Evolutionary conservation across 306 rosid genomes (phyloP), one percentile per base, ranked within the genome.

Genomic region (Ammopiptanthus mongolicus): DNA sequence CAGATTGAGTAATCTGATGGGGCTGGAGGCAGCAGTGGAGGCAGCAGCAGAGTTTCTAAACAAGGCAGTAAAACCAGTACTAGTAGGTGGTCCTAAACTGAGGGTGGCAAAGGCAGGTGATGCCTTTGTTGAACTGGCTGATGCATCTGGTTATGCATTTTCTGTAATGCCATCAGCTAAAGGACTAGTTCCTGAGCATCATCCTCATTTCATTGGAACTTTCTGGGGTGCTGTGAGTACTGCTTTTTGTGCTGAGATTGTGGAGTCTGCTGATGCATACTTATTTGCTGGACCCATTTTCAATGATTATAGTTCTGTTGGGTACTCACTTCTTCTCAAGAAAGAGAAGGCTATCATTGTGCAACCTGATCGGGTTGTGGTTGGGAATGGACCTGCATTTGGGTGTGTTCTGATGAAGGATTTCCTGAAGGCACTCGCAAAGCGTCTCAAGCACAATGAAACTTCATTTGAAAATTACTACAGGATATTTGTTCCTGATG

Each of bases 161-260:
- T 62, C 88, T 5, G 87, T 84, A n/a, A 86, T 86, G 93, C 93
- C 93, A 77, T 84, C 88, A 3, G 93, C 90, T 2, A 88, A 88
- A 66, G 93, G 93, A 23, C 70, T 74, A 8, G 83, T 86, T 11
- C 88, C 88, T 5, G 93, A 88, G 68, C 7, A 84, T 63, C 93
- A 88, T 19, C 80, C 84, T 0, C 88, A 80, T 48, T 88, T 88
- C 87, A 82, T 88, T 11, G 93, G 93, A 55, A 88, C 93, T 21
- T 88, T 71, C 67, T 88, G 93, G 93, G 93, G 93, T 36, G 93
- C 93, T 1, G 81, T 88, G 8, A 88, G 93, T 12, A 84, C 93
- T 1, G 57, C 90, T 8, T 88, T 88, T 79, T 88, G 93, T 2
- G 87, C 88, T 3, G 90, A 88, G 83, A 88, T 88, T 5, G 83